Evolutionary conservation across 345 rosid species (phyloP), one percentile per base, ranked within the genome.

Genomic region (Odontarrhena argentea): DNA sequence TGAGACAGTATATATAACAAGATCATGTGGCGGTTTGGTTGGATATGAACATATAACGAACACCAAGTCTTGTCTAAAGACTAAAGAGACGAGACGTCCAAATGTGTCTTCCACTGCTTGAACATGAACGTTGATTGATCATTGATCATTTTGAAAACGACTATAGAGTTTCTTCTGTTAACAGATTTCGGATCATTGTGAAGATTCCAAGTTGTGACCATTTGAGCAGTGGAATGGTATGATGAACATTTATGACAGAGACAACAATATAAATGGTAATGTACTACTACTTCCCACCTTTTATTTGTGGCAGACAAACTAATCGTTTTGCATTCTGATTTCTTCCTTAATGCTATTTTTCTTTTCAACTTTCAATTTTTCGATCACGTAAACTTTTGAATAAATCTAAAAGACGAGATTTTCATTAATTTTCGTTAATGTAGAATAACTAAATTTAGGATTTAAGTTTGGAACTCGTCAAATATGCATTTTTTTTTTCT

Each of bases 291-390:
- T 58, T 65, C 35, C 8, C 24, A 5, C 18, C 42, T 65, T 50
- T 36, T 35, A 13, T 58, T 51, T 51, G 67, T 65, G 76, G 76
- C 76, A 65, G 71, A 73, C 76, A 73, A 12, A 65, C 26, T 35
- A 58, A 73, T 58, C 70, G 7, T 55, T 46, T 57, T 68, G 8
- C 46, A 50, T 57, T 7, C 40, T 72, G 45, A 69, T 18, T 40
- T 56, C 40, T 64, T 36, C 59, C 32, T 44, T 55, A 46, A 10
- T 37, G 46, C 3, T 52, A 18, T 25, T 12, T 18, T 48, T 53
- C 11, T 53, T 63, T 54, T 46, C 62, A 70, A 14, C 1, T 14
- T 25, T 45, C 63, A 70, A 15, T 0, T 10, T 26, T 18, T 26
- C 5, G 12, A 55, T 55, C 58, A 71, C 63, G 32, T 54, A 32